These are phyloP conservation scores for Candida piceae DNA, from an alignment of 805 yeast species.

Conservation along the genomic window DNA sequence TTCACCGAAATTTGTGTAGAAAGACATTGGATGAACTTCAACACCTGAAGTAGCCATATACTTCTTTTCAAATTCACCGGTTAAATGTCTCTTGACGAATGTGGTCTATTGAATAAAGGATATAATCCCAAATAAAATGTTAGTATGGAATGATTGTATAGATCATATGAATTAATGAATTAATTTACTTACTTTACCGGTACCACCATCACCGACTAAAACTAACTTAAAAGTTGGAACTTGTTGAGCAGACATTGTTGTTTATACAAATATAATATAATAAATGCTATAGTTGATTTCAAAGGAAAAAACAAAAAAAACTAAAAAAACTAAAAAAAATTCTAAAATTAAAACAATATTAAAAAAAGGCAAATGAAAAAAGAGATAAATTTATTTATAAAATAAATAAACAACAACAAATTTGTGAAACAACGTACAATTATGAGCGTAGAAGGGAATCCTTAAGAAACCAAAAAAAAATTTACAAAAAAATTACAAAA, in stretches of 20 bases:
- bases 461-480: too few relatives aligned
- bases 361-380: too few relatives aligned
- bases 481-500: too few relatives aligned
- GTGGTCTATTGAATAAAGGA: conserved; percentile 57
- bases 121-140: neutral
- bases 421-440: too few relatives aligned
- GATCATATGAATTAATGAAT: neutral
- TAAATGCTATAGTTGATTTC: neutral
- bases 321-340: too few relatives aligned
- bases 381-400: too few relatives aligned
- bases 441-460: too few relatives aligned
- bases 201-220: conserved; percentile 99
- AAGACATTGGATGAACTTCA: conserved; percentile 97
- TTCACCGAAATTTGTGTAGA: conserved; percentile 98
- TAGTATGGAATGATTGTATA: conserved; percentile 1
- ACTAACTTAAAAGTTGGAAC: conserved; percentile 98
- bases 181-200: conserved; percentile 73
- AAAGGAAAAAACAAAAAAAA: too few relatives aligned
- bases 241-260: conserved; percentile 53
- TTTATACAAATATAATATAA: neutral
- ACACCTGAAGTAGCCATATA: conserved; percentile 99
- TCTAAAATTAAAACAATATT: too few relatives aligned
- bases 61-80: conserved; percentile 99
- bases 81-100: conserved; percentile 98
- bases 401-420: too few relatives aligned